phyloP scores from a whole-genome alignment of 1,284 basidiomycete species.

The Blastosporella zonata region DNA sequence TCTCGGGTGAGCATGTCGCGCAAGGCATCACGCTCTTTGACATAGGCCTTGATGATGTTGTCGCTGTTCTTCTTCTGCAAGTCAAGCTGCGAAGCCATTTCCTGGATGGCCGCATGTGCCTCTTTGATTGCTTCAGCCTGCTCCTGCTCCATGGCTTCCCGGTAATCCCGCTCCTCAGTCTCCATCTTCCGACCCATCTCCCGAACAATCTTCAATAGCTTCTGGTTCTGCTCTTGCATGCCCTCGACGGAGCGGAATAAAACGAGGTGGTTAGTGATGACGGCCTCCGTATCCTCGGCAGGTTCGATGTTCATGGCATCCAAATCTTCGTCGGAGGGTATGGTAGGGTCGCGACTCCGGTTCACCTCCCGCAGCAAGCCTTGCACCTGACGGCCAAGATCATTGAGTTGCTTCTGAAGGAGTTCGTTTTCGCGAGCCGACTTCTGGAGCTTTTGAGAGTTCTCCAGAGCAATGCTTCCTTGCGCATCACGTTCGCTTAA shows the following conservation, averaged over 20 bases:
- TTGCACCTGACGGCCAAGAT: constrained; percentile 87
- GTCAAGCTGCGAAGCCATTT: constrained; percentile 74
- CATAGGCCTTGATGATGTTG: constrained; percentile 71
- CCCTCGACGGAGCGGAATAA: constrained; percentile 80
- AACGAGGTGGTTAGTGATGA: constrained; percentile 90
- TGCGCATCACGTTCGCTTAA: constrained; percentile 66
- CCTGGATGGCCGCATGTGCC: constrained; percentile 83
- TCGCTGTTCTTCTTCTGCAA: constrained; percentile 68
- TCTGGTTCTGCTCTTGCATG: constrained; percentile 89
- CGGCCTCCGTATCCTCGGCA: constrained; percentile 62
- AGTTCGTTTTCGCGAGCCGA: constrained; percentile 67
- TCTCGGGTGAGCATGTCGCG: constrained; percentile 66
- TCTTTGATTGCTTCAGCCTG: constrained; percentile 82
- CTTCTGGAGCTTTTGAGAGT: constrained; percentile 60
- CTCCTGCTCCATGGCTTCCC: constrained; percentile 62
- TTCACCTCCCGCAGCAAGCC: constrained; percentile 76
- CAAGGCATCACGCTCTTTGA: constrained; percentile 87
- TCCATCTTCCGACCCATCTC: constrained; percentile 81
- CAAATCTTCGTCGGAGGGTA: constrained; percentile 72
- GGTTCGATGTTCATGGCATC: constrained; percentile 40
- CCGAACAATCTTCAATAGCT: constrained; percentile 80
- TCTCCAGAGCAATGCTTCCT: constrained; percentile 47
- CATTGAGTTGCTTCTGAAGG: constrained; percentile 77
- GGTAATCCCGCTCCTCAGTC: constrained; percentile 68
- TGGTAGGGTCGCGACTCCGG: constrained; percentile 76